Conservation (phyloP, 176 grass and related monocot genomes). For the Paspalum vaginatum region DNA sequence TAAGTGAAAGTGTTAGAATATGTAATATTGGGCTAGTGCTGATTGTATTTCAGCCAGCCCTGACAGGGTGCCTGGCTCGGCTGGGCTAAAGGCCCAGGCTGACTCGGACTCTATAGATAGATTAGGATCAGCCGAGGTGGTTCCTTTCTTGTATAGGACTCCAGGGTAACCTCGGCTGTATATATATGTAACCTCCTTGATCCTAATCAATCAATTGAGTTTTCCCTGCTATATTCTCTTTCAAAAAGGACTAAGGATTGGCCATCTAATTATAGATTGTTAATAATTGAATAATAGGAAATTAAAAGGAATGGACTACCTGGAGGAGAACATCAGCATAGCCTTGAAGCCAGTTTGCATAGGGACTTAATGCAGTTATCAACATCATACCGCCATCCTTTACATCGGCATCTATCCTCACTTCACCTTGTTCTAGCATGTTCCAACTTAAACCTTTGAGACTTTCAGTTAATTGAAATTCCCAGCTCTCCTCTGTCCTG, state of each 20-base stretch:
- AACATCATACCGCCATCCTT: conserved; percentile 98
- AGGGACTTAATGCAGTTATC: conserved; percentile 86
- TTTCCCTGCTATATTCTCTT: too few species aligned
- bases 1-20: too few species aligned
- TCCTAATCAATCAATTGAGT: too few species aligned
- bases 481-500: conserved; percentile 84
- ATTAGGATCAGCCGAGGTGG: too few species aligned
- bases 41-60: too few species aligned
- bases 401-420: conserved; percentile 95
- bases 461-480: conserved; percentile 95
- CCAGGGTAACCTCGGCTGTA: too few species aligned
- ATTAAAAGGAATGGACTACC: conserved; percentile 49
- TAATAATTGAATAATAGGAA: conserved; percentile 22
- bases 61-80: too few species aligned
- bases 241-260: conserved; percentile 19
- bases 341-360: conserved; percentile 95
- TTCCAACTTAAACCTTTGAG: conserved; percentile 98
- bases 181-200: too few species aligned
- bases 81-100: too few species aligned
- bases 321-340: conserved; percentile 96
- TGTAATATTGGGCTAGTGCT: too few species aligned
- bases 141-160: too few species aligned
- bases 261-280: conserved; percentile 1
- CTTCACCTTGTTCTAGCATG: conserved; percentile 81
- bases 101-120: too few species aligned